Conservation (phyloP, 345 rosid species). For the Schrenkiella parvula region DNA sequence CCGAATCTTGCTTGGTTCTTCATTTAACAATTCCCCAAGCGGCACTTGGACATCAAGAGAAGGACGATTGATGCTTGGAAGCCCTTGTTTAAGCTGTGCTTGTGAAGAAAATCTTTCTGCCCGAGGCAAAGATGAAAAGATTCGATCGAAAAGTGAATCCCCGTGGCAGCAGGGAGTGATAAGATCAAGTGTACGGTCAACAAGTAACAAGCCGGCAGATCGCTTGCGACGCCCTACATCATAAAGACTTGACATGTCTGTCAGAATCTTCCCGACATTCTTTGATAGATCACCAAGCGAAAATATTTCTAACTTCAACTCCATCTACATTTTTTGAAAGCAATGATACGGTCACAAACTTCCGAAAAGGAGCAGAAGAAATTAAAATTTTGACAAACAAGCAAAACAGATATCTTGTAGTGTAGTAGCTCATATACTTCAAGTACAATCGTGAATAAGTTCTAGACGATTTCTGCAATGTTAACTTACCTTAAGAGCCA, state of each 20-base stretch:
- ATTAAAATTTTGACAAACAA: neutral
- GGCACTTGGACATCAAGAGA: constrained; percentile 80
- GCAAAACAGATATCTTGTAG: neutral
- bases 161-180: constrained; percentile 91
- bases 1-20: constrained; percentile 42
- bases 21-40: constrained; percentile 52
- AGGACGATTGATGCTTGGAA: constrained; percentile 48
- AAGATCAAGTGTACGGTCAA: constrained; percentile 93
- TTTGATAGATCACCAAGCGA: constrained; percentile 90
- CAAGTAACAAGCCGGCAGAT: constrained; percentile 79
- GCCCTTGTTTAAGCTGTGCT: constrained; percentile 44
- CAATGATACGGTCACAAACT: constrained; percentile 30
- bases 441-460: constrained; percentile 56
- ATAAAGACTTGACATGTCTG: constrained; percentile 97
- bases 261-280: constrained; percentile 84
- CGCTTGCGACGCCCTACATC: constrained; percentile 96
- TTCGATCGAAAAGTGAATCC: constrained; percentile 84
- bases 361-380: constrained; percentile 1
- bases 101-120: constrained; percentile 56
- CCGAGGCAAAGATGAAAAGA: constrained; percentile 74
- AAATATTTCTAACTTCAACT: constrained; percentile 91
- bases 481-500: constrained; percentile 68
- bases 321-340: constrained; percentile 66
- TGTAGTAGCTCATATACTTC: constrained; percentile 30
- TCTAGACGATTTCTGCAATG: constrained; percentile 11